Conservation (phyloP, 2,329 filamentous ascomycete species). For the Coccinonectria pachysandricola region DNA sequence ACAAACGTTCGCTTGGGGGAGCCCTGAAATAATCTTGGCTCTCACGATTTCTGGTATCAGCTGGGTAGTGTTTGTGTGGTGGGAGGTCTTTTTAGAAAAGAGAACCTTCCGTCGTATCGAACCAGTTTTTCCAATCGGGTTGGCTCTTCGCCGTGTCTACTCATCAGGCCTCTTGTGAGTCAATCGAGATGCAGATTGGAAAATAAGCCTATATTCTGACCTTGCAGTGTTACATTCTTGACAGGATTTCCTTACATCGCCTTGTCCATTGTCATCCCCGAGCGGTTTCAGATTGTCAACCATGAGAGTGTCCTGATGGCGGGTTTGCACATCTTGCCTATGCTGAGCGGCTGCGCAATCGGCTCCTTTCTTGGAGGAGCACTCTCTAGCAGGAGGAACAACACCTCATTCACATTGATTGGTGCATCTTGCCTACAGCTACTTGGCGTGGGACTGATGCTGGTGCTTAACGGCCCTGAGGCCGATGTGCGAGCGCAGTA, state of each 20-base stretch:
- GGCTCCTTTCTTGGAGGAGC: slow-evolving; percentile 46
- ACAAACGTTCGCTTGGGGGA: slow-evolving; percentile 40
- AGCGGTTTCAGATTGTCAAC: slow-evolving; percentile 51
- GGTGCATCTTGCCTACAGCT: slow-evolving; percentile 40
- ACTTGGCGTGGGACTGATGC: slow-evolving; percentile 40
- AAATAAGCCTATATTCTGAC: slow-evolving; percentile 6
- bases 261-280: slow-evolving; percentile 47
- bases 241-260: slow-evolving; percentile 48
- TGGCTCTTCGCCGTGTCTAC: slow-evolving; percentile 40
- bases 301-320: slow-evolving; percentile 41
- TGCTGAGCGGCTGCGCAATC: slow-evolving; percentile 45
- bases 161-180: slow-evolving; percentile 39
- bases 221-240: slow-evolving; percentile 41
- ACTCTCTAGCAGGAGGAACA: slow-evolving; percentile 42
- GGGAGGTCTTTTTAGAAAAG: slow-evolving; percentile 38
- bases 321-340: slow-evolving; percentile 46
- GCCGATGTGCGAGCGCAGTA: slow-evolving; percentile 34
- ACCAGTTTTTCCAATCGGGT: slow-evolving; percentile 43
- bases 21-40: slow-evolving; percentile 37
- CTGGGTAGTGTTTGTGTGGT: slow-evolving; percentile 38
- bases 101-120: slow-evolving; percentile 31
- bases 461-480: slow-evolving; percentile 26
- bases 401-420: slow-evolving; percentile 41
- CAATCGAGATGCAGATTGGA: background rate
- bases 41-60: slow-evolving; percentile 37